Conservation (phyloP, 352 stramenopile species). For the Globisporangium barbulae region DNA sequence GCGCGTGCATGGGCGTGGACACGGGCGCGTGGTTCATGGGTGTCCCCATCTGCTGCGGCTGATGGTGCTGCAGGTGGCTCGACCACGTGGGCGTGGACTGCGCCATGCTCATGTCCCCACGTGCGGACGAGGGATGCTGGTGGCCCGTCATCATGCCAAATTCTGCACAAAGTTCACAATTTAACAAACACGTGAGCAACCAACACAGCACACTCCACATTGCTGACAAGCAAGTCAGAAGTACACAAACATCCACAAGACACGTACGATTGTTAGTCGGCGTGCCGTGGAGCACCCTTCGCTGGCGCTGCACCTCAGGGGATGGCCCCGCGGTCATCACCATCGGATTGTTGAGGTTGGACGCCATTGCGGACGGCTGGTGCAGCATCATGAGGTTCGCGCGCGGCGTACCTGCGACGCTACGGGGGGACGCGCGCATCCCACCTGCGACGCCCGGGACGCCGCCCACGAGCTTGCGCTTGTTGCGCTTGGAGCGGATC, state of each 20-base stretch:
- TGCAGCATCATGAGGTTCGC: constrained; percentile 33
- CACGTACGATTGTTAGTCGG: constrained; percentile 19
- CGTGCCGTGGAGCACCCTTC: constrained; percentile 15
- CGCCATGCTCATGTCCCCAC: constrained; percentile 15
- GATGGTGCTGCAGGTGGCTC: constrained; percentile 17
- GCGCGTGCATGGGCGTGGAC: constrained; percentile 10
- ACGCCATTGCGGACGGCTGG: constrained; percentile 16
- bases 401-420: constrained; percentile 32
- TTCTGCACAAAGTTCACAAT: not conserved
- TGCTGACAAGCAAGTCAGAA: not conserved
- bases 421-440: constrained; percentile 36
- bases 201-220: not conserved
- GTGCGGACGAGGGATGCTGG: constrained; percentile 13
- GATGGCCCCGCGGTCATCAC: constrained; percentile 5
- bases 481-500: constrained; percentile 95
- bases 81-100: constrained; percentile 8
- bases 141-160: constrained; percentile 15
- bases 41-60: constrained; percentile 10
- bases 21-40: constrained; percentile 10
- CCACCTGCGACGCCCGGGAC: constrained; percentile 8
- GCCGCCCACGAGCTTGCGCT: constrained; percentile 62
- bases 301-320: constrained; percentile 20
- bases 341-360: constrained; percentile 14
- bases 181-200: not conserved
- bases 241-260: not conserved